Base-by-base conservation (phyloP, 2,329 filamentous ascomycete species). In the Pestalotiopsis sp. region DNA sequence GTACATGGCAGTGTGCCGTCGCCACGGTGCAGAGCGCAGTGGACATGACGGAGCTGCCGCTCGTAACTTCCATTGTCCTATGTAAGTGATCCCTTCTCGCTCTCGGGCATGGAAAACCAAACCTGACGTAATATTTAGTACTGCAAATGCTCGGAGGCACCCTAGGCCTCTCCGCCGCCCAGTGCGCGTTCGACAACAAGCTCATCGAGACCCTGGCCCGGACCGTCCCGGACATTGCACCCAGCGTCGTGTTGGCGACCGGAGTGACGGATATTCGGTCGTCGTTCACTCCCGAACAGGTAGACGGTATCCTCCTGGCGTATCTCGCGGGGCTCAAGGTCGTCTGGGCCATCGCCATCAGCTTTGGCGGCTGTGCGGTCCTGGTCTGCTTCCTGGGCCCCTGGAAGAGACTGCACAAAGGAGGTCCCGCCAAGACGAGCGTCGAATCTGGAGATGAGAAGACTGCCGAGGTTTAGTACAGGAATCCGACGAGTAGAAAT, bases 291-390 rank as follows among this genome's bases (percentile, higher is more conserved):
- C 67, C 78, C 0, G 75, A 85, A 13, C 81, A 82, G 70, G 74
- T 91, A 0, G 74, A 78, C 0, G 82, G 81, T 0, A 86, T 92
- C 57, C 78, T 91, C 17, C 65, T 74, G 0, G 87, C 87, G 0
- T 92, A 92, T 78, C 90, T 86, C 68, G 79, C 85, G 65, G 87
- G 86, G 0, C 88, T 90, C 73, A 89, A 89, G 73, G 87, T 90
- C 6, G 82, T 84, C 3, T 83, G 89, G 31, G 89, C 87, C 0
- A 80, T 89, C 70, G 82, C 84, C 1, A 80, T 83, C 6, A 73
- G 87, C 5, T 83, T 81, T 3, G 80, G 75, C 1, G 80, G 80
- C 0, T 38, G 79, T 5, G 72, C 77, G 0, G 73, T 79, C 5
- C 20, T 79, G 7, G 41, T 79, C 6, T 73, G 74, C 56, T 12